Evolutionary conservation across 768 basidiomycete species (phyloP), one percentile per base, ranked within the genome.

Genomic region (Mycena epipterygia): DNA sequence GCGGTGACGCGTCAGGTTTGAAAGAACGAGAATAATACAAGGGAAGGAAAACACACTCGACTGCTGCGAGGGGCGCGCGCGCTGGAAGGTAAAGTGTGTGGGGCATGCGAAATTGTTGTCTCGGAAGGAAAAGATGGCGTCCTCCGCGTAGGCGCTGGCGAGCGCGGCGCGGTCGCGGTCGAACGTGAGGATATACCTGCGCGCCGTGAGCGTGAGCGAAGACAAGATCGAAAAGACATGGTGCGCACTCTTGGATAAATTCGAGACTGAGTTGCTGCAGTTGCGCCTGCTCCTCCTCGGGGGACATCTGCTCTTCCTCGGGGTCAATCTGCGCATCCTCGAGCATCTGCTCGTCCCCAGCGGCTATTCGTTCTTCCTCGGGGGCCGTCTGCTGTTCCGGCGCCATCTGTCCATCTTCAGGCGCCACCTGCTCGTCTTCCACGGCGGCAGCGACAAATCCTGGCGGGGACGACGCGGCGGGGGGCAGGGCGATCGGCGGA

Each of bases 51-150:
- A 63, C 64, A 44, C 1, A 66, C 67, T 69, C 23, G 67, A 64
- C 9, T 14, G 27, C 37, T 59, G 37, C 32, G 65, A 14, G 27
- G 30, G 33, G 51, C 60, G 52, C 41, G 52, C 23, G 35, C 64
- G 62, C 41, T 67, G 67, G 52, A 72, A 63, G 27, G 64, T 73
- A 35, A 63, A 69, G 25, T 67, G 42, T 11, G 35, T 44, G 12
- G 56, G 64, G 35, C 29, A 25, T 6, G 55, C 68, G 42, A 70
- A 70, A 35, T 48, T 51, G 55, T 58, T 73, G 68, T 70, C 57
- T 9, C 72, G 68, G 61, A 73, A 73, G 2, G 72, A 70, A 35
- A 73, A 39, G 17, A 64, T 30, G 12, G 72, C 72, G 49, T 73
- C 68, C 9, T 63, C 65, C 1, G 72, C n/a, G 65, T 73, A 73